A percentile compares a stretch with the other conserved stretches of the same genome.
phyloP scores from a whole-genome alignment of 768 basidiomycete species.

The Rhizopogon vinicolor region DNA sequence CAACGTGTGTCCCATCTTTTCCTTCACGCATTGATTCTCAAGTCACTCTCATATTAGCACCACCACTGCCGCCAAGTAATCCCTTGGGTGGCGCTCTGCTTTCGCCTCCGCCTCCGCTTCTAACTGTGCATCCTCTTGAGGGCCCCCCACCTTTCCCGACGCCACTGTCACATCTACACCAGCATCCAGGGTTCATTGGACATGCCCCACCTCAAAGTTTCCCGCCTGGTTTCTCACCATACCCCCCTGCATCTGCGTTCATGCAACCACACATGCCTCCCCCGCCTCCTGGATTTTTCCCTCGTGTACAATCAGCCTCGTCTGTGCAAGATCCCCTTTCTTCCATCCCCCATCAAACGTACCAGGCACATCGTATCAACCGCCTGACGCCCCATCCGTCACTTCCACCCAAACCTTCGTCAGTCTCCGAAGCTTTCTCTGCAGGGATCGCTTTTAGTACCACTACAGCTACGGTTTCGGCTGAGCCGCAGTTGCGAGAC shows the following conservation, averaged over 20 bases:
- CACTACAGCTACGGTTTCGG: conserved; percentile 68
- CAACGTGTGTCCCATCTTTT: conserved; percentile 12
- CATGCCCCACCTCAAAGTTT: conserved; percentile 4
- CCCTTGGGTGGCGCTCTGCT: not conserved
- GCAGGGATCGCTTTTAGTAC: conserved; percentile 28
- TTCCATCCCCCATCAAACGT: conserved; percentile 72
- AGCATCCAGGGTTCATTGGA: conserved; percentile 12
- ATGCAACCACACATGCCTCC: conserved; percentile 21
- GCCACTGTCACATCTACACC: conserved; percentile 9
- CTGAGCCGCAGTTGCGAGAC: conserved; percentile 85
- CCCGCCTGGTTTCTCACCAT: conserved; percentile 20
- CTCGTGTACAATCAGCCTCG: conserved; percentile 45
- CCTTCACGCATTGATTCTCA: not conserved
- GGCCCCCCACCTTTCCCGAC: conserved; percentile 14
- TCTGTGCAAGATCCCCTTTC: conserved; percentile 74
- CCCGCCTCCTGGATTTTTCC: conserved; percentile 66
- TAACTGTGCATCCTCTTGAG: conserved; percentile 5
- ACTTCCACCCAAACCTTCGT: conserved; percentile 37
- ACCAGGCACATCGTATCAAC: conserved; percentile 62
- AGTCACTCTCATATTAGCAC: conserved; percentile 5
- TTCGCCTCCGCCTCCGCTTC: conserved; percentile 19
- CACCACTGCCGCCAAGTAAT: conserved; percentile 1
- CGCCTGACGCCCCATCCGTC: conserved; percentile 37
- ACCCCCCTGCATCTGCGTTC: conserved; percentile 24
- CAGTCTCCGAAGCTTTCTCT: conserved; percentile 31